Conservation (phyloP, 192 early-diverging fungal species). For the Coemansia sp. region DNA sequence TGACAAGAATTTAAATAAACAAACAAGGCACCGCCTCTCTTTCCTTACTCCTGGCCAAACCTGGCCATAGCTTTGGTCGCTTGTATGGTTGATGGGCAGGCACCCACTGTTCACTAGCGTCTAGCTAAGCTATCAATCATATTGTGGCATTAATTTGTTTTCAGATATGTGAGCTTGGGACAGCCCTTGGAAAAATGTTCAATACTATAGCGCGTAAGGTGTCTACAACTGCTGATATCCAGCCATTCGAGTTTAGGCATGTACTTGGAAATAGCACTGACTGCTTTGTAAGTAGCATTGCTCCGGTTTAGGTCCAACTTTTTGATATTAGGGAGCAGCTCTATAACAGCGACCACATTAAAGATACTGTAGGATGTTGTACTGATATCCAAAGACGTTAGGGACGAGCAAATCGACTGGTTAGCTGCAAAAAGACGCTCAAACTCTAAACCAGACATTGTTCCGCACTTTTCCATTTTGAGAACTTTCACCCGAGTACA, state of each 20-base stretch:
- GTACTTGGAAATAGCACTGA: neutral
- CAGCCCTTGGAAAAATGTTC: neutral
- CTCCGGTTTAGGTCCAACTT: constrained; percentile 2
- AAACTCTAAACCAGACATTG: neutral
- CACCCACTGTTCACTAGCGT: too few species aligned
- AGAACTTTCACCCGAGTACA: neutral
- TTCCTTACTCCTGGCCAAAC: too few species aligned
- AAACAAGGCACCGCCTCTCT: too few species aligned
- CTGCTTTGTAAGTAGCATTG: neutral
- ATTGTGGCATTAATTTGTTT: too few species aligned
- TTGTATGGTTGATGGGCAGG: too few species aligned
- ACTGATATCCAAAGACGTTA: constrained; percentile 11
- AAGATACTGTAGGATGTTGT: constrained; percentile 12
- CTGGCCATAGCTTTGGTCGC: too few species aligned
- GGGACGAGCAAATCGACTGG: constrained; percentile 7
- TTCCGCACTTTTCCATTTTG: constrained; percentile 16
- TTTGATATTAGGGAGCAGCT: constrained; percentile 1
- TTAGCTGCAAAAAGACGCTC: neutral
- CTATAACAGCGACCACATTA: neutral
- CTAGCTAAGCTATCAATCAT: too few species aligned
- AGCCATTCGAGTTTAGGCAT: constrained; percentile 4
- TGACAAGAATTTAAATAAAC: too few species aligned
- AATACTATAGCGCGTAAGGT: neutral
- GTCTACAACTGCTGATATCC: neutral
- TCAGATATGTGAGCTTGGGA: neutral